These are phyloP conservation scores for Diphasiastrum complanatum DNA, from an alignment of 83 land plant genomes.

Conservation along the genomic window DNA sequence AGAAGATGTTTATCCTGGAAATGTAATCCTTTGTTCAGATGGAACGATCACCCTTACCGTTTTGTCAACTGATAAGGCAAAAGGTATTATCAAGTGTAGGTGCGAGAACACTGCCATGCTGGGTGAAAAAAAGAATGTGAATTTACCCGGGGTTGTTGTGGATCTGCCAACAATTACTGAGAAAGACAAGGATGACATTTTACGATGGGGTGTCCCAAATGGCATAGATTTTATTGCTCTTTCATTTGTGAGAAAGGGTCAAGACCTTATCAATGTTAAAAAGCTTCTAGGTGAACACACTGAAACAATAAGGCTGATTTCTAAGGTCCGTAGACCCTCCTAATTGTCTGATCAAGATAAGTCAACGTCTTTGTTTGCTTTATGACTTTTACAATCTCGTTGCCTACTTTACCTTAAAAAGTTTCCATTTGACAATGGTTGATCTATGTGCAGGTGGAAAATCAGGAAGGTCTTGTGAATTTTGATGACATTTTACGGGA, in stretches of 20 bases:
- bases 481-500: slow-evolving; percentile 20
- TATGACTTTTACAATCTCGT: not conserved
- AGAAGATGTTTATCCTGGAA: slow-evolving; percentile 13
- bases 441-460: slow-evolving; percentile 16
- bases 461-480: slow-evolving; percentile 18
- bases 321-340: slow-evolving; percentile 5
- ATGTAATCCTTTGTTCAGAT: slow-evolving; percentile 7
- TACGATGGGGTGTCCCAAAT: slow-evolving; percentile 16
- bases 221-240: slow-evolving; percentile 16
- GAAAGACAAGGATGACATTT: slow-evolving; percentile 17
- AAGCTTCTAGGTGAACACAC: slow-evolving; percentile 7
- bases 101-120: slow-evolving; percentile 16
- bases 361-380: not conserved
- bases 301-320: slow-evolving; percentile 12
- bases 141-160: slow-evolving; percentile 16
- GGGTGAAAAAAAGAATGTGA: slow-evolving; percentile 18
- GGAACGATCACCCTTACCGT: slow-evolving; percentile 19
- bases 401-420: not conserved
- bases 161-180: slow-evolving; percentile 16
- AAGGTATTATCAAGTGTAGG: slow-evolving; percentile 9
- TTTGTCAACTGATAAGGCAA: not conserved
- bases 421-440: not conserved
- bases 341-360: not conserved
- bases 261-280: not conserved
- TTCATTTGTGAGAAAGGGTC: slow-evolving; percentile 20